Evolutionary conservation across 2,329 filamentous ascomycete genomes (phyloP).

Genomic region (Xylariaceae sp.): DNA sequence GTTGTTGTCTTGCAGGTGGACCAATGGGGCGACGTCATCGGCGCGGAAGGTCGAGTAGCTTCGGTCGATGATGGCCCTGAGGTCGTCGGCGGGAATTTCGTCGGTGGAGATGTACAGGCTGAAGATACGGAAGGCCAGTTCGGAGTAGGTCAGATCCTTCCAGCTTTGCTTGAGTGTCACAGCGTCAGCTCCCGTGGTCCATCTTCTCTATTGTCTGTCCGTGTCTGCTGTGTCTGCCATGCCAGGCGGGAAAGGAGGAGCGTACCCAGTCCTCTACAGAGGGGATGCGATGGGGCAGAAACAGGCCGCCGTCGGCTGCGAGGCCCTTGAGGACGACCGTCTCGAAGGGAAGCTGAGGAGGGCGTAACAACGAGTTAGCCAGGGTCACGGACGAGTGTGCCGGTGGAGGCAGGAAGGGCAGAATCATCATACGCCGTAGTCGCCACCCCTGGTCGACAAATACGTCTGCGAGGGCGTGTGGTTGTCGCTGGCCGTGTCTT

Average conservation of each 20-base stretch:
- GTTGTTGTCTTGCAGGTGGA: slow-evolving; percentile 73
- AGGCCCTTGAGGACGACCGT: slow-evolving; percentile 87
- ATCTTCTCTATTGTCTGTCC: no score
- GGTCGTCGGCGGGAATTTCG: slow-evolving; percentile 78
- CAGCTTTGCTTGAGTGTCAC: slow-evolving; percentile 55
- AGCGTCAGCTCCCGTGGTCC: neutral
- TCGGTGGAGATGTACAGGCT: slow-evolving; percentile 79
- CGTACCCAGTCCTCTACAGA: slow-evolving; percentile 42
- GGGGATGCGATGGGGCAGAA: slow-evolving; percentile 82
- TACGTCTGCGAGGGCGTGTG: slow-evolving; percentile 18
- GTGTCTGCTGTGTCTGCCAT: neutral
- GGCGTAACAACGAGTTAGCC: no score
- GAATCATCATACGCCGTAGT: slow-evolving; percentile 16
- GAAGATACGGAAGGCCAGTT: slow-evolving; percentile 81
- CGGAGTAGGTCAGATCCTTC: slow-evolving; percentile 74
- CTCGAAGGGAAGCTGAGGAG: slow-evolving; percentile 75
- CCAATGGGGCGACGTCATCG: slow-evolving; percentile 73
- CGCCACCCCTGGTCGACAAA: slow-evolving; percentile 17
- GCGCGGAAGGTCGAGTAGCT: slow-evolving; percentile 89
- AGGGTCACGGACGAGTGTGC: slow-evolving; percentile 1
- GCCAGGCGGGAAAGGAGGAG: neutral
- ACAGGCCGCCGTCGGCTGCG: slow-evolving; percentile 81
- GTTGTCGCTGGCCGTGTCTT: slow-evolving; percentile 11
- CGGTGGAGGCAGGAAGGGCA: neutral
- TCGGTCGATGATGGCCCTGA: slow-evolving; percentile 77